These are phyloP conservation scores for Mycosphaerella arachidis DNA, from an alignment of 2,329 filamentous ascomycete genomes.

Conservation along the genomic window DNA sequence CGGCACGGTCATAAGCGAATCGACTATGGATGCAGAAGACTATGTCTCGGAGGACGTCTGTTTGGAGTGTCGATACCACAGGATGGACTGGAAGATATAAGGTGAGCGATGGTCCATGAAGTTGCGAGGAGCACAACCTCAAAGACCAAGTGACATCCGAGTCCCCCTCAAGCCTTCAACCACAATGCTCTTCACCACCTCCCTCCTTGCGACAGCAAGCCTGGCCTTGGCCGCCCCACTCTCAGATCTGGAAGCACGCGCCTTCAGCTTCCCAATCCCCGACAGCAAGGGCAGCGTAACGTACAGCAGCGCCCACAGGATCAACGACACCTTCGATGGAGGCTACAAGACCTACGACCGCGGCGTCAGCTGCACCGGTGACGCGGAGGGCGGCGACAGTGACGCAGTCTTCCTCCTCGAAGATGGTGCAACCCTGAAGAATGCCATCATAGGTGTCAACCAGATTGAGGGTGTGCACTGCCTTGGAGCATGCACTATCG, in stretches of 20 bases:
- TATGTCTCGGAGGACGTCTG: too few species aligned
- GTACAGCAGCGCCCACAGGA: constrained; percentile 24
- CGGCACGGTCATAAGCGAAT: too few species aligned
- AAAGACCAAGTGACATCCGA: too few species aligned
- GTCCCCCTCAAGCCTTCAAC: too few species aligned
- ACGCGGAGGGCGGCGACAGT: constrained; percentile 34
- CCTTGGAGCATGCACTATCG: constrained; percentile 44
- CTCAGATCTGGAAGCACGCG: constrained; percentile 10
- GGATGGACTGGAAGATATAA: too few species aligned
- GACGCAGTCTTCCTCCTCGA: constrained; percentile 49
- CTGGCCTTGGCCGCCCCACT: too few species aligned
- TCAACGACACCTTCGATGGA: constrained; percentile 5
- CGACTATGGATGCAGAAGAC: too few species aligned
- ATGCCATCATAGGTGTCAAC: constrained; percentile 50
- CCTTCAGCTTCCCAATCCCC: constrained; percentile 32
- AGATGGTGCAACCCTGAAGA: constrained; percentile 48
- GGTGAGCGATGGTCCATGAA: too few species aligned
- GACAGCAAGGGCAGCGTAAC: constrained; percentile 27
- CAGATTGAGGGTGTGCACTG: constrained; percentile 51
- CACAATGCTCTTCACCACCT: too few species aligned
- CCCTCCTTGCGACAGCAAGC: too few species aligned
- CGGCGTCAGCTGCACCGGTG: constrained; percentile 6
- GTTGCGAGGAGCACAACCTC: too few species aligned
- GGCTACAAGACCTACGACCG: constrained; percentile 1
- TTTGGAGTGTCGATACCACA: too few species aligned